These are phyloP conservation scores for Bacidia rubella DNA, from an alignment of 495 filamentous ascomycete genomes.

Conservation along the genomic window DNA sequence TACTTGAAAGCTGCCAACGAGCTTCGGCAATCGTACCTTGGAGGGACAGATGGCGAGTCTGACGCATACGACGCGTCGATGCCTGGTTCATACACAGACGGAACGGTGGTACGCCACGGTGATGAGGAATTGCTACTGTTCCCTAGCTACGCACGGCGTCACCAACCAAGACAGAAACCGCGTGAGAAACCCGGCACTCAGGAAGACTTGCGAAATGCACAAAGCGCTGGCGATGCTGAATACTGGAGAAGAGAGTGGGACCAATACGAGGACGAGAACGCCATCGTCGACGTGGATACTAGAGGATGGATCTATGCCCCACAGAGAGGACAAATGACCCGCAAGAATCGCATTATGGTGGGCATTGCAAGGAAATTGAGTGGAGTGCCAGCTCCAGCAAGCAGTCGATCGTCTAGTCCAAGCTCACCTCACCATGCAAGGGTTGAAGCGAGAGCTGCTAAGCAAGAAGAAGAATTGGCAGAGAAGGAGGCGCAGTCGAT, in stretches of 20 bases:
- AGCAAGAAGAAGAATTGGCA: conserved; percentile 48
- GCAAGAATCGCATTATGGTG: conserved; percentile 74
- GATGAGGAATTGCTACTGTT: conserved; percentile 91
- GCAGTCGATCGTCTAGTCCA: conserved; percentile 28
- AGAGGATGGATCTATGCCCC: conserved; percentile 89
- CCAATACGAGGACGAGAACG: conserved; percentile 57
- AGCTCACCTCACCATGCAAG: conserved; percentile 19
- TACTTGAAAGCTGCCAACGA: conserved; percentile 85
- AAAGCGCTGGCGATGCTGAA: conserved; percentile 38
- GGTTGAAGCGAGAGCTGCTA: conserved; percentile 21
- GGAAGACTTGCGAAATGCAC: conserved; percentile 20
- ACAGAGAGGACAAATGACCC: conserved; percentile 69
- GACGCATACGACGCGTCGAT: conserved; percentile 45
- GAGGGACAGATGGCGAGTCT: conserved; percentile 31
- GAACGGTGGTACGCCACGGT: conserved; percentile 60
- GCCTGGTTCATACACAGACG: conserved; percentile 70
- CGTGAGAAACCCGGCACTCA: conserved; percentile 22
- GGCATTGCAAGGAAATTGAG: conserved; percentile 72
- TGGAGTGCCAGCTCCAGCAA: conserved; percentile 57
- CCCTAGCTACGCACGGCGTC: conserved; percentile 70
- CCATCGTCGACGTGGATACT: conserved; percentile 84
- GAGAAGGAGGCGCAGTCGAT: conserved; percentile 61
- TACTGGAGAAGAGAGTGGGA: conserved; percentile 61
- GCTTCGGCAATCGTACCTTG: conserved; percentile 68
- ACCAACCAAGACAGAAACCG: conserved; percentile 29